phyloP scores from a whole-genome alignment of 768 basidiomycete species.

The Clavulina sp. region DNA sequence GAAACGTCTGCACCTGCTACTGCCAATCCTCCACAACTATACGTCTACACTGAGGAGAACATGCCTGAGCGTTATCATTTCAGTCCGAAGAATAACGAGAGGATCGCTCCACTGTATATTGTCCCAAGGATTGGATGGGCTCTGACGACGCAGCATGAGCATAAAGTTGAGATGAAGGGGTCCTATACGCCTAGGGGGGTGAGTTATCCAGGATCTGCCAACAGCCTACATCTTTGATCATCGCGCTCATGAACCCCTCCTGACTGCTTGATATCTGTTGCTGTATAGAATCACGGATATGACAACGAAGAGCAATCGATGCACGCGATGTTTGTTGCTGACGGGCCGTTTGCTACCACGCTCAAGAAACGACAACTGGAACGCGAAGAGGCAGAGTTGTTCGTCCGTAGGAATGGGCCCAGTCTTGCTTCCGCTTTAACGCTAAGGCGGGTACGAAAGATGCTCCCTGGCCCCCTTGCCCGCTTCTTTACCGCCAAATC shows the following conservation, averaged over 20 bases:
- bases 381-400: slow-evolving; percentile 19
- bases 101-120: slow-evolving; percentile 81
- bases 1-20: slow-evolving; percentile 34
- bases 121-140: slow-evolving; percentile 69
- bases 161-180: slow-evolving; percentile 31
- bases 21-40: slow-evolving; percentile 45
- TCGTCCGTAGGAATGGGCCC: slow-evolving; percentile 11
- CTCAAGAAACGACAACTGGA: slow-evolving; percentile 29
- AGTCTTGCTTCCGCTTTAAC: slow-evolving; percentile 15
- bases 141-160: slow-evolving; percentile 44
- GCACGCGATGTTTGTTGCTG: slow-evolving; percentile 83
- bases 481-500: background rate
- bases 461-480: slow-evolving; percentile 43
- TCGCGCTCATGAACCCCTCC: background rate
- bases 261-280: background rate
- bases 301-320: slow-evolving; percentile 62
- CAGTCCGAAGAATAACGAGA: slow-evolving; percentile 26
- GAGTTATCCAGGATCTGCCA: slow-evolving; percentile 17
- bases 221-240: background rate
- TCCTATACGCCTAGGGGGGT: slow-evolving; percentile 46
- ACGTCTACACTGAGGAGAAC: slow-evolving; percentile 58
- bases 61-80: slow-evolving; percentile 79
- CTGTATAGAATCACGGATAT: slow-evolving; percentile 67
- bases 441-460: slow-evolving; percentile 23
- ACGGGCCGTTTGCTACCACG: slow-evolving; percentile 67